Evolutionary conservation across 2,329 filamentous ascomycete species (phyloP).

Genomic region (Akanthomyces uredinophilus): DNA sequence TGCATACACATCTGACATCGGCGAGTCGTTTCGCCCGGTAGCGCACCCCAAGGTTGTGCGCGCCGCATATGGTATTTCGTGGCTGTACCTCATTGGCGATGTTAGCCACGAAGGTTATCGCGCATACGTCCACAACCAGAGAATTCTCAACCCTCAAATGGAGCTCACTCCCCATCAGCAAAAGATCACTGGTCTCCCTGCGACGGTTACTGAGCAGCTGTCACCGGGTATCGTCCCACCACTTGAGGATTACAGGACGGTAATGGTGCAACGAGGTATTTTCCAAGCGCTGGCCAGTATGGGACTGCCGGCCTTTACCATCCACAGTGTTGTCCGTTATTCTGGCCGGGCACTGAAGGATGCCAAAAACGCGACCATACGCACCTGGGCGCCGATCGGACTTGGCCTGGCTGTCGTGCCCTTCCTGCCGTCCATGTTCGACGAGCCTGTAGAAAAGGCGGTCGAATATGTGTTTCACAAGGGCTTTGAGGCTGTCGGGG

Average conservation of each 20-base stretch:
- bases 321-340: constrained; percentile 88
- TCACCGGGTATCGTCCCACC: constrained; percentile 51
- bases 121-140: constrained; percentile 82
- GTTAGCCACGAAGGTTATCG: constrained; percentile 94
- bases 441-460: constrained; percentile 86
- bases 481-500: constrained; percentile 69
- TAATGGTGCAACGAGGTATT: constrained; percentile 84
- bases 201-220: constrained; percentile 25
- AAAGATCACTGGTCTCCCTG: constrained; percentile 42
- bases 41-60: constrained; percentile 80
- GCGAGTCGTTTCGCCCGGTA: constrained; percentile 90
- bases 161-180: constrained; percentile 47
- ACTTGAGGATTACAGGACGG: constrained; percentile 82
- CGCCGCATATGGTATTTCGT: constrained; percentile 82
- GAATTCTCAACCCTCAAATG: constrained; percentile 62
- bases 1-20: constrained; percentile 93
- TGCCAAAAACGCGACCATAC: constrained; percentile 65
- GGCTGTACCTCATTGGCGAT: constrained; percentile 88
- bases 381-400: constrained; percentile 89
- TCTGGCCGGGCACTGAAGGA: constrained; percentile 82
- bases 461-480: constrained; percentile 89
- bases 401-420: constrained; percentile 74
- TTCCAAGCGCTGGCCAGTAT: constrained; percentile 91
- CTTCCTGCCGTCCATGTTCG: constrained; percentile 77
- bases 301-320: constrained; percentile 89